A percentile compares a stretch with the other conserved stretches of the same genome.
These are phyloP conservation scores for Umbelopsis sp. DNA, from an alignment of 371 early-diverging fungal species.

Conservation along the genomic window DNA sequence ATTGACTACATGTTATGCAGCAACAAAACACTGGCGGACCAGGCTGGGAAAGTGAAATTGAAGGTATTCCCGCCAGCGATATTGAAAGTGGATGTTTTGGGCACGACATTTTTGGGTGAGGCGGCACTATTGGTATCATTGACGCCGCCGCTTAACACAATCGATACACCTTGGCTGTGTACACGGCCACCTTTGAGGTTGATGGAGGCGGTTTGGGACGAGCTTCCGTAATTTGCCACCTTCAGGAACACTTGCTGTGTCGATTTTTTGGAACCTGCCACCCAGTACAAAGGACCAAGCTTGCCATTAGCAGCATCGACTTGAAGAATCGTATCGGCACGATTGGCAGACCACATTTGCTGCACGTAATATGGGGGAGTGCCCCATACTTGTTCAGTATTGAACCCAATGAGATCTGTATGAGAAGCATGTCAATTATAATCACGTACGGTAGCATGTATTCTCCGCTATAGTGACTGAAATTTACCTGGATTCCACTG, in stretches of 20 bases:
- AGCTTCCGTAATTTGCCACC: conserved; percentile 27
- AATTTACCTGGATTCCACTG: conserved; percentile 32
- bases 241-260: conserved; percentile 29
- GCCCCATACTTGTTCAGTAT: conserved; percentile 26
- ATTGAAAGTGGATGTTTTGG: conserved; percentile 19
- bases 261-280: conserved; percentile 28
- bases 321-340: conserved; percentile 32
- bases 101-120: conserved; percentile 16
- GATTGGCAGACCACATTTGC: conserved; percentile 24
- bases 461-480: neutral
- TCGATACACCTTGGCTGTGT: conserved; percentile 25
- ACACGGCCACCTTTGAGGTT: conserved; percentile 22
- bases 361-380: conserved; percentile 28
- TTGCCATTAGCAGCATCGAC: conserved; percentile 26
- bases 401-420: conserved; percentile 27
- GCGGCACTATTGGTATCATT: conserved; percentile 20
- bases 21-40: conserved; percentile 26
- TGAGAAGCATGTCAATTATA: neutral
- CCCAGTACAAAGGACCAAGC: conserved; percentile 38
- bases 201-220: conserved; percentile 23
- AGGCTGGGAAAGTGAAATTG: conserved; percentile 25
- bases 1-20: conserved; percentile 13
- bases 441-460: neutral
- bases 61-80: conserved; percentile 20
- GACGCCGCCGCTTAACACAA: conserved; percentile 19